A percentile compares a stretch with the other conserved stretches of the same genome.
Conservation (phyloP, 495 filamentous ascomycete genomes). For the Aeminium ludgeri region DNA sequence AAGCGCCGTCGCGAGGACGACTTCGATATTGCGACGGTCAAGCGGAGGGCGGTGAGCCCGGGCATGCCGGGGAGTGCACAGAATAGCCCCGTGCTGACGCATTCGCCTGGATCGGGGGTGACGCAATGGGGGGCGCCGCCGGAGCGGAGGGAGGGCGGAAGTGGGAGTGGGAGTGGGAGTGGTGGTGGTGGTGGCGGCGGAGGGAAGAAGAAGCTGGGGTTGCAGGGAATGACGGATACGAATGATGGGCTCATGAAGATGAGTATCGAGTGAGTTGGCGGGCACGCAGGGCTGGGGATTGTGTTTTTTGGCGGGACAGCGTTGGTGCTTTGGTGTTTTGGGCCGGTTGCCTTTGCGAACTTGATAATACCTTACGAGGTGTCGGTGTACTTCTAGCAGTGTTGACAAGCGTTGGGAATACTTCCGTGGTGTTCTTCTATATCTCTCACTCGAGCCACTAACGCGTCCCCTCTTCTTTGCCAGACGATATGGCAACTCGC, state of each 20-base stretch:
- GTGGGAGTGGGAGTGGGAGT: slow-evolving; percentile 17
- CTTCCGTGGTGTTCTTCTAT: too few species aligned
- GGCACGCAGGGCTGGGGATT: too few species aligned
- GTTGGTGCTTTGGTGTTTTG: background rate
- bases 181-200: background rate
- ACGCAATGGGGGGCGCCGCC: slow-evolving; percentile 43
- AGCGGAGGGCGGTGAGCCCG: slow-evolving; percentile 82
- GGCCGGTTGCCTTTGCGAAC: too few species aligned
- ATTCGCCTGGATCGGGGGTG: slow-evolving; percentile 44
- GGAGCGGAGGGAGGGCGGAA: slow-evolving; percentile 34
- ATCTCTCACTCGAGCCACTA: too few species aligned
- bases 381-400: too few species aligned
- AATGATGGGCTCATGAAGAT: slow-evolving; percentile 94
- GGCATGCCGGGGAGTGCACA: slow-evolving; percentile 60
- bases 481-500: too few species aligned
- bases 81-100: slow-evolving; percentile 66
- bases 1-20: slow-evolving; percentile 84
- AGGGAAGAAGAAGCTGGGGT: slow-evolving; percentile 54
- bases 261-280: slow-evolving; percentile 77
- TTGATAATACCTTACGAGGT: too few species aligned
- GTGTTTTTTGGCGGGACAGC: background rate
- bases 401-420: too few species aligned
- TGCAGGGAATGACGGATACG: slow-evolving; percentile 92
- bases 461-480: too few species aligned
- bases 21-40: slow-evolving; percentile 76